Base-by-base conservation (phyloP, 2,329 filamentous ascomycete genomes). In the Fusarium anguioides region DNA sequence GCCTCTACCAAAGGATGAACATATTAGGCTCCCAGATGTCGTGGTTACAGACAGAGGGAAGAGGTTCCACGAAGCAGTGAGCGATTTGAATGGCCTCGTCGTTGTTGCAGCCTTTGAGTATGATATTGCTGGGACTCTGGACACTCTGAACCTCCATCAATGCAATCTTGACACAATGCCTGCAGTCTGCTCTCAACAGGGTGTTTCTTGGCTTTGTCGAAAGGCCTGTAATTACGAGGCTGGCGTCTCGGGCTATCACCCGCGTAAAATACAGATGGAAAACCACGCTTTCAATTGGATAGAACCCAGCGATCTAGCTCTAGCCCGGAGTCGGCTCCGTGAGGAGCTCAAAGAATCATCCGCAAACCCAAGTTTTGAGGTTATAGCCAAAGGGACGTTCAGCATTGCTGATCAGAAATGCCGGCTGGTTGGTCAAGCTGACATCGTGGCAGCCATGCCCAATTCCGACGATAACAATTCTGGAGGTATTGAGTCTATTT, bases 211-310 rank as follows among this genome's bases (percentile, higher is more conserved):
- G 71, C 65, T 76, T 26, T 76, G 72, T 49, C 68, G 55, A 14
- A 21, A 54, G 3, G 73, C 74, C 6, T 76, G 74, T 45, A n/a
- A 60, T 31, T 72, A 73, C n/a, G 66, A 75, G 31, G 68, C 71
- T 9, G 6, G 20, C 1, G 14, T 51, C 20, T 73, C 72, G 4
- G 71, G 66, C 9, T 77, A 75, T 58, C 15, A 29, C 8, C 64
- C 72, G 9, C 74, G 75, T 4, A 21, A 21, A 18, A 59, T 73
- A 10, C 75, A 75, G 40, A 74, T 76, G 74, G 18, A 59, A 46
- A 23, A 68, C 8, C 73, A 75, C 37, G 52, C 33, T 11, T 74
- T 72, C 23, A 64, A 75, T 50, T 76, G 75, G 74, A 71, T 77
- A 9, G 35, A 53, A 8, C 61, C 64, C 4, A 5, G 21, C 14